Conservation (phyloP, 1,284 basidiomycete species). For the Cronartium quercuum region DNA sequence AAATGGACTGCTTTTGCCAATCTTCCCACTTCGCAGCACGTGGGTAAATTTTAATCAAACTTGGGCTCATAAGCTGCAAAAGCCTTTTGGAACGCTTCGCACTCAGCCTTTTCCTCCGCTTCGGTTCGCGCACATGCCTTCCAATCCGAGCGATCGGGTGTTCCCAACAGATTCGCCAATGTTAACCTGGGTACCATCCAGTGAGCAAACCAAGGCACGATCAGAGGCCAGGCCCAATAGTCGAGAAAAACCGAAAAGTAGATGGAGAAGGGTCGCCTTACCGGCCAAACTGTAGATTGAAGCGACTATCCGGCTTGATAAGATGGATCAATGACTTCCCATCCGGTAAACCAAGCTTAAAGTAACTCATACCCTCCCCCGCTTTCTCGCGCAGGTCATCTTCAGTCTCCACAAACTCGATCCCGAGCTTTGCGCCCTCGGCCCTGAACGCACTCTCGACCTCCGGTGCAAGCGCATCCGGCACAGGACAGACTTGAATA, state of each 20-base stretch:
- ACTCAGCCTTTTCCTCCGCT: conserved; percentile 71
- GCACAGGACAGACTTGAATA: conserved; percentile 77
- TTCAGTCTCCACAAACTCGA: conserved; percentile 51
- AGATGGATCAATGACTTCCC: conserved; percentile 78
- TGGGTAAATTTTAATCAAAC: background rate
- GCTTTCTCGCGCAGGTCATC: conserved; percentile 61
- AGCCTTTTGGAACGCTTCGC: conserved; percentile 69
- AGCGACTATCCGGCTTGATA: conserved; percentile 67
- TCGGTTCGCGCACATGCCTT: conserved; percentile 67
- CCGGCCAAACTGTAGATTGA: conserved; percentile 88
- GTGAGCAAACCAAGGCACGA: background rate
- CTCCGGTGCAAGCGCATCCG: conserved; percentile 57
- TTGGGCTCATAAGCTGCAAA: conserved; percentile 64
- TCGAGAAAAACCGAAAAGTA: background rate
- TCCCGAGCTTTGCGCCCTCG: conserved; percentile 56
- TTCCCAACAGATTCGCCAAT: conserved; percentile 64
- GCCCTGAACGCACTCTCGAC: conserved; percentile 65
- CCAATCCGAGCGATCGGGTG: conserved; percentile 78
- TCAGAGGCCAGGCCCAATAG: conserved; percentile 22
- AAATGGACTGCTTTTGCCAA: background rate
- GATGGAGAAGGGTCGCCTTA: conserved; percentile 50
- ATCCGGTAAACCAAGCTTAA: conserved; percentile 79
- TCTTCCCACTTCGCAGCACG: too few species aligned
- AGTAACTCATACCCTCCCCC: conserved; percentile 64
- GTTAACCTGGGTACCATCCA: conserved; percentile 59